Conservation (phyloP, 352 stramenopile genomes). For the Peronosclerospora sorghi region DNA sequence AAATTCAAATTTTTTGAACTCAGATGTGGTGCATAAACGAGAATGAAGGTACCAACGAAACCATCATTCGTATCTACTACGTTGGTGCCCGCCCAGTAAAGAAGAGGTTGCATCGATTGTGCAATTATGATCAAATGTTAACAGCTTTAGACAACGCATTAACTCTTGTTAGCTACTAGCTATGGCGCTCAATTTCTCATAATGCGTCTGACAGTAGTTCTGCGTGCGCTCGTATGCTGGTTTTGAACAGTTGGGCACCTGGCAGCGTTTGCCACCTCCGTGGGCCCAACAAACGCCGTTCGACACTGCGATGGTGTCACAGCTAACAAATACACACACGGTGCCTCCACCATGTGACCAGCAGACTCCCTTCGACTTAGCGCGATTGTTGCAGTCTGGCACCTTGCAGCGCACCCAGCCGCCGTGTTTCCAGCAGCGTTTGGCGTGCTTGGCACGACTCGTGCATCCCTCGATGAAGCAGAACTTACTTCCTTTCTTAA, state of each 20-base stretch:
- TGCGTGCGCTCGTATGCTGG: constrained; percentile 51
- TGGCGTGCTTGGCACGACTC: constrained; percentile 39
- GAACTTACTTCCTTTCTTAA: constrained; percentile 47
- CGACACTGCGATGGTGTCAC: constrained; percentile 47
- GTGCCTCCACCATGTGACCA: constrained; percentile 54
- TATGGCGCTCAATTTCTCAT: constrained; percentile 12
- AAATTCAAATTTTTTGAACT: too few relatives aligned
- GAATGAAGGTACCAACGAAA: too few relatives aligned
- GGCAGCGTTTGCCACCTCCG: constrained; percentile 30
- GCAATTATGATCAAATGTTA: constrained; percentile 13
- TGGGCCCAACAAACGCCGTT: constrained; percentile 40
- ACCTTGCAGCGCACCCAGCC: constrained; percentile 50
- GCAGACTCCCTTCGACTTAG: constrained; percentile 56
- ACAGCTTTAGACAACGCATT: background rate
- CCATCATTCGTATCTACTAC: too few relatives aligned
- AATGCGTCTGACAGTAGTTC: constrained; percentile 45
- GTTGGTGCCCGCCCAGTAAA: too few relatives aligned
- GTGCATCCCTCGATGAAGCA: constrained; percentile 37
- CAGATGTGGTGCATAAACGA: too few relatives aligned
- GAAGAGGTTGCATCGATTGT: too few relatives aligned
- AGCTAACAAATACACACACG: constrained; percentile 31
- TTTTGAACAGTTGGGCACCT: constrained; percentile 30
- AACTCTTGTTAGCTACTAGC: background rate
- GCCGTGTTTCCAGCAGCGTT: constrained; percentile 50
- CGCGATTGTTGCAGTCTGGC: constrained; percentile 44